Evolutionary conservation across 495 filamentous ascomycete genomes (phyloP).

Genomic region (Cercophora newfieldiana): DNA sequence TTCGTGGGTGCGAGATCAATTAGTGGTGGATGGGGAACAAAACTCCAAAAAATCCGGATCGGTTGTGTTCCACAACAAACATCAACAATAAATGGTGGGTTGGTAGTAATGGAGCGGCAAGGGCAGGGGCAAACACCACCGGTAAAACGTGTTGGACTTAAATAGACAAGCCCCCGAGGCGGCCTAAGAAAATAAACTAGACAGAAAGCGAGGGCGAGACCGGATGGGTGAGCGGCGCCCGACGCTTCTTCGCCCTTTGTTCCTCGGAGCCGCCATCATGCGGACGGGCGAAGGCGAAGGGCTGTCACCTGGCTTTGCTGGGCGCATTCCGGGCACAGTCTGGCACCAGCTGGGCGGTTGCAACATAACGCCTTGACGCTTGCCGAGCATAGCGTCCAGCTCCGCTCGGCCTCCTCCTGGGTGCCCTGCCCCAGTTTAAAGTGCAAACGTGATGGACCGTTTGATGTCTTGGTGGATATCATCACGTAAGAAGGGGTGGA

Average conservation of each 20-base stretch:
- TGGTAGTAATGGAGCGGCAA: neutral
- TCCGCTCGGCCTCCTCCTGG: neutral
- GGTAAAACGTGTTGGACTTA: slow-evolving; percentile 5
- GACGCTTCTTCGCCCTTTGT: slow-evolving; percentile 3
- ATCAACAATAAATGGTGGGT: neutral
- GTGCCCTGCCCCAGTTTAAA: slow-evolving; percentile 10
- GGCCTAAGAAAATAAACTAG: neutral
- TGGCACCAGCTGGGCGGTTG: slow-evolving; percentile 3
- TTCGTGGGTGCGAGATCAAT: neutral
- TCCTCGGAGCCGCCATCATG: neutral
- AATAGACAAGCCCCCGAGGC: neutral
- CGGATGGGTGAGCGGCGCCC: slow-evolving; percentile 2
- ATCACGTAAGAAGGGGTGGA: slow-evolving; percentile 17
- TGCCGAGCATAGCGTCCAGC: slow-evolving; percentile 7
- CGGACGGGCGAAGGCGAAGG: slow-evolving; percentile 4
- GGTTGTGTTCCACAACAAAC: neutral
- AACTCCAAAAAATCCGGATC: slow-evolving; percentile 1
- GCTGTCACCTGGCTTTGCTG: slow-evolving; percentile 9
- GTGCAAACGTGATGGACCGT: neutral
- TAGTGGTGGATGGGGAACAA: neutral
- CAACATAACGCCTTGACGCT: neutral
- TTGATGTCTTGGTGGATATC: slow-evolving; percentile 13
- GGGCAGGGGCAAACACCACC: slow-evolving; percentile 6
- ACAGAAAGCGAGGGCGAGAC: slow-evolving; percentile 4
- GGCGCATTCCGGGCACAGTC: neutral